These are phyloP conservation scores for Cladophialophora carrionii DNA, from an alignment of 2,329 filamentous ascomycete genomes.

Conservation along the genomic window DNA sequence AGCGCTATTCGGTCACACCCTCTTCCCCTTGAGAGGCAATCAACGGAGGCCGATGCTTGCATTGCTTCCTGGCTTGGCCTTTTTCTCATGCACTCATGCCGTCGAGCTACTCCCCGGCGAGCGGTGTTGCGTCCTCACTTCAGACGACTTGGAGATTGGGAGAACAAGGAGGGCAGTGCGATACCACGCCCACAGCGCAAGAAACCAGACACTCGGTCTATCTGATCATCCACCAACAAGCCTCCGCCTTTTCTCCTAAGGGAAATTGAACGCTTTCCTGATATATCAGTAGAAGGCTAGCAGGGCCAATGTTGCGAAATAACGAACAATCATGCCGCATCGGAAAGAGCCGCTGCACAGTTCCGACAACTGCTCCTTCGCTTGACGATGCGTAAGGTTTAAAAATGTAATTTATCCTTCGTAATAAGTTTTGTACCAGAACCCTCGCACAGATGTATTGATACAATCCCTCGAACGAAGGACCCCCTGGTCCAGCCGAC, in stretches of 20 bases:
- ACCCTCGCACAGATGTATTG: not conserved
- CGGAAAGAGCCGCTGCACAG: not conserved
- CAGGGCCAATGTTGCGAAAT: not conserved
- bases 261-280: not conserved
- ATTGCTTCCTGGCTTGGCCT: not conserved
- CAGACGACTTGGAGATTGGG: not conserved
- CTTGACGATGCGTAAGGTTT: not conserved
- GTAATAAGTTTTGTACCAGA: not conserved
- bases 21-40: not conserved
- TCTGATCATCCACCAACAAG: not conserved
- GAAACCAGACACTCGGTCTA: not conserved
- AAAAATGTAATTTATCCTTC: not conserved
- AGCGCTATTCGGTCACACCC: not conserved
- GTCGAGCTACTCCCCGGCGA: not conserved
- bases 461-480: not conserved
- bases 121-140: not conserved
- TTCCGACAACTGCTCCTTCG: not conserved
- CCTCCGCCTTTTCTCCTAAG: not conserved
- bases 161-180: not conserved
- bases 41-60: not conserved
- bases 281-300: not conserved
- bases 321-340: not conserved
- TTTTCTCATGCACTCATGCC: not conserved
- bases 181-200: not conserved
- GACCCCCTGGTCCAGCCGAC: too few species aligned